Evolutionary conservation across 768 basidiomycete genomes (phyloP).

Genomic region (Auricularia heimuer): DNA sequence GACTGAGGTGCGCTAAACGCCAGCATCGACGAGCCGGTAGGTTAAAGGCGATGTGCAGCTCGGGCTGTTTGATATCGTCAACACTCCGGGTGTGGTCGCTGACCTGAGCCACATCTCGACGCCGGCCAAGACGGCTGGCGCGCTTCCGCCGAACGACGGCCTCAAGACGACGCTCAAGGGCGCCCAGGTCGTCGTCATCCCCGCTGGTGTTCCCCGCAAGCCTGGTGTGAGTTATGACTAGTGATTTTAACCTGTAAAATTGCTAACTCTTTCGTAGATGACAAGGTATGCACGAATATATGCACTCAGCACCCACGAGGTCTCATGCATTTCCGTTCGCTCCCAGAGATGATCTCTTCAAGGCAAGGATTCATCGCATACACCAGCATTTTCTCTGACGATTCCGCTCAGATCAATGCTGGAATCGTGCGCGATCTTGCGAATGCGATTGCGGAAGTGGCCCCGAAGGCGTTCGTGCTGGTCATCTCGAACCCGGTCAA

Average conservation of each 20-base stretch:
- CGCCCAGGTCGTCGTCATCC: constrained; percentile 88
- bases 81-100: constrained; percentile 92
- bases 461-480: constrained; percentile 85
- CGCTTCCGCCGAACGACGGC: constrained; percentile 62
- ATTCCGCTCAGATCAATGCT: constrained; percentile 72
- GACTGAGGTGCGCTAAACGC: constrained; percentile 46
- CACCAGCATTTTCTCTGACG: neutral
- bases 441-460: constrained; percentile 69
- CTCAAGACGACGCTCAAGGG: constrained; percentile 74
- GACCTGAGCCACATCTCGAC: constrained; percentile 93
- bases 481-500: constrained; percentile 99
- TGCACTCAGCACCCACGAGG: neutral
- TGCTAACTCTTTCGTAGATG: constrained; percentile 28
- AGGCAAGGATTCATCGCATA: constrained; percentile 37
- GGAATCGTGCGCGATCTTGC: constrained; percentile 93
- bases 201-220: constrained; percentile 94
- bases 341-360: constrained; percentile 87
- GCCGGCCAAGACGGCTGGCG: constrained; percentile 76
- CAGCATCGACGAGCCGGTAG: neutral
- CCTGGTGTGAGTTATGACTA: constrained; percentile 56
- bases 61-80: constrained; percentile 89
- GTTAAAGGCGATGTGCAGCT: constrained; percentile 38
- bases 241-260: neutral
- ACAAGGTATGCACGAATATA: constrained; percentile 29
- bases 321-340: neutral